Evolutionary conservation across 2,329 filamentous ascomycete species (phyloP).

Genomic region (Apiospora rasikravindrae): DNA sequence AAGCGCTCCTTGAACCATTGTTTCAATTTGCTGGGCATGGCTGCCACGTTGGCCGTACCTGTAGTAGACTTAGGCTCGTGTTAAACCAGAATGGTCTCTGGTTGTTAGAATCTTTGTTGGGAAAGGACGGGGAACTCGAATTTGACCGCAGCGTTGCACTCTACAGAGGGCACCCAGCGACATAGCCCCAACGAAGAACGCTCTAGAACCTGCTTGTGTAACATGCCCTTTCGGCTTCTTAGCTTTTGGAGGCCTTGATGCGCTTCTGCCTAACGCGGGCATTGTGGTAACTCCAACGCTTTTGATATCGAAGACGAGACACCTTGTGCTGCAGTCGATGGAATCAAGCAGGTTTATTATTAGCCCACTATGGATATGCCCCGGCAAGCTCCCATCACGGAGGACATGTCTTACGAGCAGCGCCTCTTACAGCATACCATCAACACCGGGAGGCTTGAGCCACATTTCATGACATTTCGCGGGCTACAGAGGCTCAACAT

Average conservation of each 20-base stretch:
- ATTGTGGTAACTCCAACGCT: too few relatives aligned
- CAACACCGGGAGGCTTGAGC: neutral
- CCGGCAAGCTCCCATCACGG: neutral
- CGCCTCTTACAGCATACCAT: neutral
- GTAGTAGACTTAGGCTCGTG: too few relatives aligned
- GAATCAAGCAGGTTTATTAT: neutral
- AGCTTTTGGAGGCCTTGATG: neutral
- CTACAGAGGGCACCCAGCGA: neutral
- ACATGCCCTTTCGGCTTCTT: neutral
- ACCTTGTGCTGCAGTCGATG: neutral
- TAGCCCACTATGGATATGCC: neutral
- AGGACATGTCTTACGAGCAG: neutral
- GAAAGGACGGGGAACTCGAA: too few relatives aligned
- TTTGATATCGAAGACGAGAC: neutral
- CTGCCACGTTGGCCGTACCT: neutral
- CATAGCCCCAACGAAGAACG: neutral
- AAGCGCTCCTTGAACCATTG: neutral
- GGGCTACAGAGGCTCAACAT: conserved; percentile 1
- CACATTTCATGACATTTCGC: neutral
- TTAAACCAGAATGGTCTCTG: too few relatives aligned
- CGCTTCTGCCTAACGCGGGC: too few relatives aligned
- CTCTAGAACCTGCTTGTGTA: neutral
- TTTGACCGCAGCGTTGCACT: too few relatives aligned
- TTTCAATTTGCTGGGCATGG: neutral
- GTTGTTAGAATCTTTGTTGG: too few relatives aligned